A percentile compares a stretch with the other conserved stretches of the same genome.
These are phyloP conservation scores for Theobroma grandiflorum DNA, from an alignment of 441 rosid species.

Conservation along the genomic window DNA sequence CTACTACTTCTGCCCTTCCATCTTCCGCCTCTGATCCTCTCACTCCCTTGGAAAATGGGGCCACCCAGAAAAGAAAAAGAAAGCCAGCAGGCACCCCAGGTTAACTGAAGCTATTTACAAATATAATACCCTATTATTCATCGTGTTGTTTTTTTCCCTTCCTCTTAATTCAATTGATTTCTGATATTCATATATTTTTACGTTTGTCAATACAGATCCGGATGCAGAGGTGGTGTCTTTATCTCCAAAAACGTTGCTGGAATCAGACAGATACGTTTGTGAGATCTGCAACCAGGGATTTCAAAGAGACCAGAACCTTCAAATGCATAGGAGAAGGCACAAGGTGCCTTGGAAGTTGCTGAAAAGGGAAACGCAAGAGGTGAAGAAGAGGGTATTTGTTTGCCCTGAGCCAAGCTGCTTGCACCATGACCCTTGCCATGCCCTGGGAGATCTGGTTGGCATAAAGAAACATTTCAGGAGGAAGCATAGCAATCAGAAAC, in stretches of 20 bases:
- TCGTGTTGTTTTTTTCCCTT: not conserved
- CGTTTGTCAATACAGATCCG: conserved; percentile 59
- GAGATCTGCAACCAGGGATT: conserved; percentile 98
- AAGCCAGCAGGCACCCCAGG: conserved; percentile 98
- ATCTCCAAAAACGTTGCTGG: conserved; percentile 80
- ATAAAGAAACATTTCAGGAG: conserved; percentile 91
- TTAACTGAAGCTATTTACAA: conserved; percentile 21
- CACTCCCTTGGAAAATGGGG: conserved; percentile 60
- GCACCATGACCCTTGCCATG: conserved; percentile 93
- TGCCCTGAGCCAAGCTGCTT: conserved; percentile 92
- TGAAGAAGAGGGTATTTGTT: conserved; percentile 85
- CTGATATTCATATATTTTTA: not conserved
- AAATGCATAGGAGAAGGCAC: conserved; percentile 92
- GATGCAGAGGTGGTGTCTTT: conserved; percentile 96
- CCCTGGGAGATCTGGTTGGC: conserved; percentile 95
- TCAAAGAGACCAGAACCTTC: conserved; percentile 95
- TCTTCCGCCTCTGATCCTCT: conserved; percentile 64
- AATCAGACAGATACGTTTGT: conserved; percentile 85
- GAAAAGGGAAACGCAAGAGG: conserved; percentile 77
- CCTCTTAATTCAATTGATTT: not conserved
- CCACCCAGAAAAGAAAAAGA: conserved; percentile 72
- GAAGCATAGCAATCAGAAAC: conserved; percentile 89
- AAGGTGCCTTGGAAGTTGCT: conserved; percentile 97
- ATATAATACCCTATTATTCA: not conserved
- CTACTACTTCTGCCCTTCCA: conserved; percentile 44